Evolutionary conservation across 1,284 basidiomycete genomes (phyloP).

Genomic region (Leccinum subrobustum): DNA sequence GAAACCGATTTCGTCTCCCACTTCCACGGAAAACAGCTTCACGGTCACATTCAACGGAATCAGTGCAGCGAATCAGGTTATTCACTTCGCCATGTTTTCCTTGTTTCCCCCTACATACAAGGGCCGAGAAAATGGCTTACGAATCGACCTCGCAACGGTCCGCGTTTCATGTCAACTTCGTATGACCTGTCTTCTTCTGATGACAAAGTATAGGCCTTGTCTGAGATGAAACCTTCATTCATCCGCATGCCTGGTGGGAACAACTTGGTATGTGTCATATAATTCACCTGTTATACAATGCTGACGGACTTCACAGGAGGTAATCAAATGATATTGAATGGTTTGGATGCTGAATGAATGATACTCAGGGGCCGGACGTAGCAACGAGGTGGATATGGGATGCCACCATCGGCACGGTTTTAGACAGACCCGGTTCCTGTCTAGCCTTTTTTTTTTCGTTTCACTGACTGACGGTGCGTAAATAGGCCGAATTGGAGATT

Average conservation of each 20-base stretch:
- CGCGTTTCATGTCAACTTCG: slow-evolving; percentile 1
- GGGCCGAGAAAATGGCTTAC: slow-evolving; percentile 58
- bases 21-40: slow-evolving; percentile 48
- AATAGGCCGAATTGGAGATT: slow-evolving; percentile 56
- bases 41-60: slow-evolving; percentile 52
- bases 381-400: slow-evolving; percentile 69
- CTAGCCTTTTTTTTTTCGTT: not conserved
- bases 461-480: not conserved
- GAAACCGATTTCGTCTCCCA: slow-evolving; percentile 40
- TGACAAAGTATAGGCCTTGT: slow-evolving; percentile 41
- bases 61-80: slow-evolving; percentile 45
- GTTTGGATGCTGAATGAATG: not conserved
- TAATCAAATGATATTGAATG: slow-evolving; percentile 14
- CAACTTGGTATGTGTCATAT: slow-evolving; percentile 41
- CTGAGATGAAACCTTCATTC: slow-evolving; percentile 59
- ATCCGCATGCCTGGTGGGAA: slow-evolving; percentile 69
- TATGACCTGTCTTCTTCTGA: slow-evolving; percentile 1
- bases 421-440: slow-evolving; percentile 40
- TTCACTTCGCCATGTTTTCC: slow-evolving; percentile 65
- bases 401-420: slow-evolving; percentile 49
- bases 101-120: slow-evolving; percentile 76
- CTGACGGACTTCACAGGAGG: slow-evolving; percentile 36
- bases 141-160: slow-evolving; percentile 63
- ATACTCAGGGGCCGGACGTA: slow-evolving; percentile 48
- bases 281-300: not conserved